Base-by-base conservation (phyloP, 179 eudicot species). In the Amaranthus tricolor region DNA sequence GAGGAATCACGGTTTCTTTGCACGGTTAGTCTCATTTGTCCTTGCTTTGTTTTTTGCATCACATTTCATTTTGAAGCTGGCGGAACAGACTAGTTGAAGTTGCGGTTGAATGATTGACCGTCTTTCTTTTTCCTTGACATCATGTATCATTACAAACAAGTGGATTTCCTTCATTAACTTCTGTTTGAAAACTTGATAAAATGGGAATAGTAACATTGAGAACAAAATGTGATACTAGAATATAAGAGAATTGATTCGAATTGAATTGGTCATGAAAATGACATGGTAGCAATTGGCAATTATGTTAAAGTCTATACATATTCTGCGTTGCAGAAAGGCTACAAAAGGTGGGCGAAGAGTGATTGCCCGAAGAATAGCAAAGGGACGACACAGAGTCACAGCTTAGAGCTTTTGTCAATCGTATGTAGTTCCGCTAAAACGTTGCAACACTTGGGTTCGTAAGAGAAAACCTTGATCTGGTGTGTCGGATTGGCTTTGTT, bases 281-380 rank as follows among this genome's bases (percentile, higher is more conserved):
- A 31, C 70, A 4, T 19, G 70, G 50, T n/a, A 45, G 51, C 47
- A 48, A 16, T 21, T 55, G 21, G 61, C 6, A 55, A 48, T 61
- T 70, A 10, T 21, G 75, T 20, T 53, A 52, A 63, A 55, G 72
- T 7, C 59, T 44, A 47, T 66, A 15, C 11, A 49, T 11, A 48
- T 63, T 62, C 43, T 48, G 15, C 47, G 86, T 79, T 77, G 79
- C 96, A 94, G 98, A 65, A 94, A 94, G 85, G 87, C 97, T 68
- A 90, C 98, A 50, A 84, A 82, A 82, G 98, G 98, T 43, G 97
- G 98, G n/a, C 87, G 88, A 44, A 84, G 94, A 74, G 98, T 94
- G 75, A 94, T 94, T 83, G 89, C 91, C 44, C 88, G 96, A 50
- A 82, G 98, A 81, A 77, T 94, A 43, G 98, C 98, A 43, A 94